Evolutionary conservation across 805 yeast species (phyloP), one percentile per base, ranked within the genome.

Genomic region (Hanseniaspora thailandica): DNA sequence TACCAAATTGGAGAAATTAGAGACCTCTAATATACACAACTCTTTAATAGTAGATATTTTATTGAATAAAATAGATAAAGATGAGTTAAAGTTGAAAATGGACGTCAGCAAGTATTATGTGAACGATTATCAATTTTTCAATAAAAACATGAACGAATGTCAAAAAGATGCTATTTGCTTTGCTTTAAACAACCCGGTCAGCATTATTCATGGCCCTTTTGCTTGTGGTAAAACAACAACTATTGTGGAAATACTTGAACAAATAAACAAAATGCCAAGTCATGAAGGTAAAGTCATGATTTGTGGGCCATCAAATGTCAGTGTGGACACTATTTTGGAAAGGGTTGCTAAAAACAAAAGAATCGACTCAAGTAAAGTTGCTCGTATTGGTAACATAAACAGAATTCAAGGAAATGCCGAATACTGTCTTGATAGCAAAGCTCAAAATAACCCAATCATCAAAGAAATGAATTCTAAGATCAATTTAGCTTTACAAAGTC

Each of bases 371-470:
- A 71, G 74, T 12, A 62, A 77, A 54, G 66, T 93, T n/a, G 71
- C 93, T 10, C 73, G 98, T 61, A 75, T 90, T 35, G 98, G 97
- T 0, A 97, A 93, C 64, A 97, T 97, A 0, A 95, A 96, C 1
- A 75, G 97, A 54, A 71, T 90, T 13, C 75, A 76, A 0, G 61
- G 74, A 0, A 82, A 80, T 53, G 66, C 82, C 33, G 71, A 76
- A 22, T 95, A 87, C 63, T 85, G 95, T 0, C 66, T 89, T 23
- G 96, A 89, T 8, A 81, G 78, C 57, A 71, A 69, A 22, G 74
- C 77, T 26, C 79, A 77, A 53, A 73, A 76, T 4, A 83, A 82
- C 0, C 76, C 73, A 17, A 74, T 90, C 20, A 66, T 86, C 1
- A 70, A 71, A 36, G 96, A 82, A 43, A 79, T 90, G 5, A 74